Conservation (phyloP, 345 rosid genomes). For the Hibiscus trionum region DNA sequence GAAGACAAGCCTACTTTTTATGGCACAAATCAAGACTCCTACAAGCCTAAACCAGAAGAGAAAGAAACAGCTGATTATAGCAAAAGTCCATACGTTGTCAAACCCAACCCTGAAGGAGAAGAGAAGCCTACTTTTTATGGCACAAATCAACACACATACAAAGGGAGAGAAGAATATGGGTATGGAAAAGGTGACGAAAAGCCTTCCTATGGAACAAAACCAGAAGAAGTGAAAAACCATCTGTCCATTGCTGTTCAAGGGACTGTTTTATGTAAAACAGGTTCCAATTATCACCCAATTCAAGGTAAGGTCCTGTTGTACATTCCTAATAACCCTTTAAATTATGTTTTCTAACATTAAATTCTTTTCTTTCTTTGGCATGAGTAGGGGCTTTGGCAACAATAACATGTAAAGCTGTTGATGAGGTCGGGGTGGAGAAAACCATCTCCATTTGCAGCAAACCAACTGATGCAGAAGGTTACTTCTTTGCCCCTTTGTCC, state of each 20-base stretch:
- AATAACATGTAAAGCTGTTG: slow-evolving; percentile 44
- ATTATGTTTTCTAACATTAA: background rate
- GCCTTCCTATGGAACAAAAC: background rate
- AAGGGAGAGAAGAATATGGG: background rate
- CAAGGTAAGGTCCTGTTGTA: background rate
- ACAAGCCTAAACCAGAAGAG: background rate
- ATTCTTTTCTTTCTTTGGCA: background rate
- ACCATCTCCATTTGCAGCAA: slow-evolving; percentile 42
- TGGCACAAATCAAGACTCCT: background rate
- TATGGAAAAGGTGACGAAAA: background rate
- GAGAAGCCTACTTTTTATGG: background rate
- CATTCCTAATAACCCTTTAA: background rate
- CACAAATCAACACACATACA: background rate
- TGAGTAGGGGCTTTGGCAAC: slow-evolving; percentile 49
- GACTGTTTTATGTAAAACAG: slow-evolving; percentile 1
- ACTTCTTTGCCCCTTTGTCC: slow-evolving; percentile 43
- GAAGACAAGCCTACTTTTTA: background rate
- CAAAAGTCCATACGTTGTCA: too few species aligned
- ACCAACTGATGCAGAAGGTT: slow-evolving; percentile 51
- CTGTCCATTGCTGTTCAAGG: background rate
- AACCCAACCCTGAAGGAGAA: background rate
- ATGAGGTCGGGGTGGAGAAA: slow-evolving; percentile 43
- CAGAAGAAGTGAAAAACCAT: background rate
- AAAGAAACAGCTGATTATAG: background rate
- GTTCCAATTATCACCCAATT: background rate